Conservation (phyloP, 2,329 filamentous ascomycete species). For the Mollisiaceae sp. region DNA sequence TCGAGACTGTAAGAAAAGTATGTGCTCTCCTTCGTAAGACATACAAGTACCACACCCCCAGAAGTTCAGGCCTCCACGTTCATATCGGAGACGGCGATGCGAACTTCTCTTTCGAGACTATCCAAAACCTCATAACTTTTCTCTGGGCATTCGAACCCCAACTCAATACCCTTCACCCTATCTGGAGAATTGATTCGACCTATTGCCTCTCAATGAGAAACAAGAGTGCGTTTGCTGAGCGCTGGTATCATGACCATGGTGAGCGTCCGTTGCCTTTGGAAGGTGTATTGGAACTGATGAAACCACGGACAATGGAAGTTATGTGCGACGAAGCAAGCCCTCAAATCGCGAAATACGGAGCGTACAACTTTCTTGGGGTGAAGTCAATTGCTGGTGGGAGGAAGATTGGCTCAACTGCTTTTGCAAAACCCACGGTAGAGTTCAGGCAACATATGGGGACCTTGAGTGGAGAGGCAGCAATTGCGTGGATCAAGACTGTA, state of each 20-base stretch:
- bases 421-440: background rate
- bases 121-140: background rate
- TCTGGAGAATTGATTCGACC: background rate
- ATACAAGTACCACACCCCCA: background rate
- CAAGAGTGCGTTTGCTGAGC: background rate
- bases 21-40: background rate
- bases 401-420: background rate
- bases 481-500: background rate
- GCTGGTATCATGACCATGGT: background rate
- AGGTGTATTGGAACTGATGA: background rate
- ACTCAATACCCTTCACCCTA: background rate
- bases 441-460: background rate
- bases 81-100: background rate
- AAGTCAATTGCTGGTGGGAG: background rate
- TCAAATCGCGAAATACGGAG: background rate
- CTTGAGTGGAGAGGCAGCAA: background rate
- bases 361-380: background rate
- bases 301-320: background rate
- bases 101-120: background rate
- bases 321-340: background rate
- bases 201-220: background rate
- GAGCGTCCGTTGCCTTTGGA: background rate
- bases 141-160: constrained; percentile 1
- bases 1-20: background rate
- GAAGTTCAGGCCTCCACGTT: background rate